Conservation (phyloP, 2,329 filamentous ascomycete species). For the Phialophora expanda region DNA sequence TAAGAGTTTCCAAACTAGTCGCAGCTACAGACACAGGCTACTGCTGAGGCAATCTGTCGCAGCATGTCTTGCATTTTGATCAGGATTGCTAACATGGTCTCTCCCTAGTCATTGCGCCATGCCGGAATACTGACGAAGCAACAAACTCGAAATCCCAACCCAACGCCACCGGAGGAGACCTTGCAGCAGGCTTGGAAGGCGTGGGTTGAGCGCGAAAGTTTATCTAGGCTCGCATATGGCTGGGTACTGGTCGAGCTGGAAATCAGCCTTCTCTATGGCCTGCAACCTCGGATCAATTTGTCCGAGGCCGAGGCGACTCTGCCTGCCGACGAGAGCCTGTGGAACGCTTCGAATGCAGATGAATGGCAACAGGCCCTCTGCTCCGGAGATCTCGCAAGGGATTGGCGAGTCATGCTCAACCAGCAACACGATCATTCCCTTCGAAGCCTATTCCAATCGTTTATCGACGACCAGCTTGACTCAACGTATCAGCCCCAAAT, state of each 20-base stretch:
- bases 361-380: constrained; percentile 3
- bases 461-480: background rate
- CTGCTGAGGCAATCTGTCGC: background rate
- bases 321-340: background rate
- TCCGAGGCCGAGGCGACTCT: background rate
- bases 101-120: background rate
- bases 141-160: background rate
- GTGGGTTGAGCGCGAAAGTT: constrained; percentile 13
- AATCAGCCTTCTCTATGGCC: constrained; percentile 18
- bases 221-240: constrained; percentile 4
- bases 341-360: background rate
- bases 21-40: background rate
- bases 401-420: background rate
- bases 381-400: background rate
- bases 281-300: background rate
- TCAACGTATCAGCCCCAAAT: background rate
- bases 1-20: background rate
- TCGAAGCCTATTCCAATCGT: background rate
- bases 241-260: constrained; percentile 11
- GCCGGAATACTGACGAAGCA: background rate
- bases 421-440: background rate
- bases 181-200: constrained; percentile 5
- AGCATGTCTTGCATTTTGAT: background rate
- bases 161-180: background rate
- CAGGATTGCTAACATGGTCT: background rate